These are phyloP conservation scores for Hemisphaericaspora nanyangensis DNA, from an alignment of 805 yeast genomes.

Conservation along the genomic window DNA sequence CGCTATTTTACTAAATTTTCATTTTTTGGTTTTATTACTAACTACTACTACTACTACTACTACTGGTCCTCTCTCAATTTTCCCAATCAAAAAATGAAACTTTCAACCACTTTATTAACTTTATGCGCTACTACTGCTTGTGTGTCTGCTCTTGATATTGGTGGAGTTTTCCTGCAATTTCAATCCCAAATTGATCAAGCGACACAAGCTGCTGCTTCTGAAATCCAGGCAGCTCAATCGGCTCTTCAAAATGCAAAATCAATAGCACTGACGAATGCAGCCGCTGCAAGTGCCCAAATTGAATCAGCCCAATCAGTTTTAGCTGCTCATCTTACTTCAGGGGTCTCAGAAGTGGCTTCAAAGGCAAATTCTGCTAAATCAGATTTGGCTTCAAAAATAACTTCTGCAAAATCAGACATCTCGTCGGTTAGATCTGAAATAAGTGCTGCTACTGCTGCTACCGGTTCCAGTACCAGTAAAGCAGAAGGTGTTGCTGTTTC, in stretches of 20 bases:
- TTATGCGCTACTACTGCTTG: conserved; percentile 7
- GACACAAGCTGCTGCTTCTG: not conserved
- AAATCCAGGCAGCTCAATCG: conserved; percentile 3
- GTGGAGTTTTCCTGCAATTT: not conserved
- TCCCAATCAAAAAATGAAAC: conserved; percentile 5
- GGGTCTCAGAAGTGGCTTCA: conserved; percentile 5
- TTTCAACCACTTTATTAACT: conserved; percentile 6
- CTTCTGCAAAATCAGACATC: conserved; percentile 4
- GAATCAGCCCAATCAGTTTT: not conserved
- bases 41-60: too few relatives aligned
- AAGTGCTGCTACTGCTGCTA: conserved; percentile 2
- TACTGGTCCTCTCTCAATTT: too few relatives aligned
- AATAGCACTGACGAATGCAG: not conserved
- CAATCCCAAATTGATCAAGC: not conserved
- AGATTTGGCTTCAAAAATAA: conserved; percentile 1
- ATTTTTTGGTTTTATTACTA: too few relatives aligned
- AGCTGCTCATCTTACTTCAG: conserved; percentile 5
- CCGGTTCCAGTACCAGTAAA: conserved; percentile 7
- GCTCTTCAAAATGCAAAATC: not conserved
- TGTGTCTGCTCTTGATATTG: not conserved
- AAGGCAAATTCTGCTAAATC: conserved; percentile 5
- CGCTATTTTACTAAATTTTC: too few relatives aligned
- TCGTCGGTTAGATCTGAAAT: not conserved
- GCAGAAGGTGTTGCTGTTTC: conserved; percentile 6
- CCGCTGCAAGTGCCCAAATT: not conserved